A percentile compares a stretch with the other conserved stretches of the same genome.
These are phyloP conservation scores for Kodamaea plutei DNA, from an alignment of 1,139 yeast genomes.

Conservation along the genomic window DNA sequence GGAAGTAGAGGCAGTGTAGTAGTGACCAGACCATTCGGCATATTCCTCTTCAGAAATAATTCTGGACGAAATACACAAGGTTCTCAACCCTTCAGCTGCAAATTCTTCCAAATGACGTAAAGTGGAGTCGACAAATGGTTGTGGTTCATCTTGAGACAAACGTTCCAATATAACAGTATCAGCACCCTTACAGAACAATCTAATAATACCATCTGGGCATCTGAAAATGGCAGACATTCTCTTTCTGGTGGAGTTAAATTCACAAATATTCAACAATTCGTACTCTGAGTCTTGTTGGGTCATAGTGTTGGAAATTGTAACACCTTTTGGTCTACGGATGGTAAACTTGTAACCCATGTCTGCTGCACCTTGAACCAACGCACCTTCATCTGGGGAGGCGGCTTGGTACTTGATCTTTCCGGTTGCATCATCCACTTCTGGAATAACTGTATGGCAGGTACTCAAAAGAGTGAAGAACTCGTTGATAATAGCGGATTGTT, in stretches of 20 bases:
- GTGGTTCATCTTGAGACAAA: conserved; percentile 56
- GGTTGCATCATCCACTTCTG: conserved; percentile 62
- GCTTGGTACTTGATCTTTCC: conserved; percentile 89
- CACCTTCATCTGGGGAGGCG: conserved; percentile 99
- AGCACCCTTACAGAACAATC: conserved; percentile 94
- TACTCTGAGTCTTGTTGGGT: conserved; percentile 41
- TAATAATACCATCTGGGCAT: conserved; percentile 89
- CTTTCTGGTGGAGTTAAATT: conserved; percentile 94
- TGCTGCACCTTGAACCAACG: conserved; percentile 95
- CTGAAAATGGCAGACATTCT: conserved; percentile 95
- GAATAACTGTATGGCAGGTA: conserved; percentile 96
- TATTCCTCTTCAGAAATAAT: conserved; percentile 80
- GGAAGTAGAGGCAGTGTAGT: conserved; percentile 80
- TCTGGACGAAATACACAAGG: conserved; percentile 87
- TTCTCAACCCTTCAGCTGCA: conserved; percentile 94
- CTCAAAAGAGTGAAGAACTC: conserved; percentile 82
- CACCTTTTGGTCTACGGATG: conserved; percentile 80
- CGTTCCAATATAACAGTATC: conserved; percentile 93
- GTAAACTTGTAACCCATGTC: conserved; percentile 78
- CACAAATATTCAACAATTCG: conserved; percentile 86
- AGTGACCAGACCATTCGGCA: conserved; percentile 54
- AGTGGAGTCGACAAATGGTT: conserved; percentile 79
- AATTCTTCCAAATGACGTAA: conserved; percentile 89
- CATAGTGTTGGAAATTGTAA: conserved; percentile 57
- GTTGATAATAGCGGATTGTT: conserved; percentile 64